Conservation (phyloP, 495 filamentous ascomycete species). For the Penicillium parvum region DNA sequence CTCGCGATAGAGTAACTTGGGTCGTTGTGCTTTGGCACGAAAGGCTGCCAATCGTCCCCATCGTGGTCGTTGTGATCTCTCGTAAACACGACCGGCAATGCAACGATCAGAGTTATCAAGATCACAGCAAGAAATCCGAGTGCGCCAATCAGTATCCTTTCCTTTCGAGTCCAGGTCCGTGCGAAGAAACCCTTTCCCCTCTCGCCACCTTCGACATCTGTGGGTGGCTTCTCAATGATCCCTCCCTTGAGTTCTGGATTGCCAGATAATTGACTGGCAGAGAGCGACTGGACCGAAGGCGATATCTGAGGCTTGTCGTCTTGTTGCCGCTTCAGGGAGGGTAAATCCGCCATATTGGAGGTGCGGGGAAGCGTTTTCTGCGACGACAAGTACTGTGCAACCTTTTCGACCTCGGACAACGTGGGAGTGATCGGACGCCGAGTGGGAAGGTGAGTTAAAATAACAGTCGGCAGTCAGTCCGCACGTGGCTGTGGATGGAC, state of each 20-base stretch:
- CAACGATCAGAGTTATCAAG: slow-evolving; percentile 16
- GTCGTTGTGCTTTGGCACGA: slow-evolving; percentile 9
- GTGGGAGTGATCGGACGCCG: neutral
- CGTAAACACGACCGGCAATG: slow-evolving; percentile 16
- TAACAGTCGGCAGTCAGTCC: neutral
- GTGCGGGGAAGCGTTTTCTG: neutral
- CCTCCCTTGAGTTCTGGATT: neutral
- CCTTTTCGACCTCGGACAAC: neutral
- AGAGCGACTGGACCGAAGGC: slow-evolving; percentile 2
- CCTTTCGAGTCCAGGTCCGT: slow-evolving; percentile 13
- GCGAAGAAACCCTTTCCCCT: slow-evolving; percentile 11
- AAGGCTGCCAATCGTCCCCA: slow-evolving; percentile 5
- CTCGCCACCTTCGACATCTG: neutral
- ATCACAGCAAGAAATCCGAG: slow-evolving; percentile 10
- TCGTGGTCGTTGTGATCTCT: slow-evolving; percentile 3
- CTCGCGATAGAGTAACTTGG: slow-evolving; percentile 18
- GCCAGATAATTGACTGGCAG: slow-evolving; percentile 1
- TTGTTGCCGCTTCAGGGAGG: no score
- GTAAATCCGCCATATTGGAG: no score
- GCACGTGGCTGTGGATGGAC: slow-evolving; percentile 6
- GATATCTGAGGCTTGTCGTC: neutral
- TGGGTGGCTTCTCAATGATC: neutral
- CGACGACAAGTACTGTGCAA: no score
- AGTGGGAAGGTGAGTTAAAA: neutral
- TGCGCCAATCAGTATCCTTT: slow-evolving; percentile 7